Conservation (phyloP, 208 protist species). For the Leptomonas pyrrhocoris region DNA sequence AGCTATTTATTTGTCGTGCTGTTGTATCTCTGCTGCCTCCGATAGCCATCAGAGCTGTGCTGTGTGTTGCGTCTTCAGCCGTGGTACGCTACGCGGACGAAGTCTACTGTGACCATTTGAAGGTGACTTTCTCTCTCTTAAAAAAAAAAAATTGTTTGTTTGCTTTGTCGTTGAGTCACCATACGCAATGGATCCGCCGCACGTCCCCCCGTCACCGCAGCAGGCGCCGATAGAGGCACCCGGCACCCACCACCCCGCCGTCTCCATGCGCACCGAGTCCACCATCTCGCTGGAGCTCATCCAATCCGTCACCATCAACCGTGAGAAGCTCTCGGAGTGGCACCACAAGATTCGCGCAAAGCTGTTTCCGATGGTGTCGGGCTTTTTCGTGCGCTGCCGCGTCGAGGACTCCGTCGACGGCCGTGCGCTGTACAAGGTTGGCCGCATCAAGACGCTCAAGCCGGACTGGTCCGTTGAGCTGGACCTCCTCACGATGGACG, state of each 20-base stretch:
- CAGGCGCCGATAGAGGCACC: constrained; percentile 49
- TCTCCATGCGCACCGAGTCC: constrained; percentile 57
- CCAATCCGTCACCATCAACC: constrained; percentile 88
- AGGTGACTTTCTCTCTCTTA: not conserved
- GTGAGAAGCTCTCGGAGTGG: constrained; percentile 91
- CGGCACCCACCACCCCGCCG: constrained; percentile 43
- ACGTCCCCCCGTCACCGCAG: constrained; percentile 79
- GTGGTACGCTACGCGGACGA: no score
- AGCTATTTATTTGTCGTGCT: no score
- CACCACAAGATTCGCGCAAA: constrained; percentile 88
- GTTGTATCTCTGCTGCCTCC: no score
- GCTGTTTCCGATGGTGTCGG: constrained; percentile 81
- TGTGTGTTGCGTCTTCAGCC: no score
- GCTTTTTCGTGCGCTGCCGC: constrained; percentile 92
- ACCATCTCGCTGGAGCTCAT: constrained; percentile 76
- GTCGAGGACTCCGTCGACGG: constrained; percentile 89
- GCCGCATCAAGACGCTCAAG: constrained; percentile 87
- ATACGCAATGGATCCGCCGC: constrained; percentile 49
- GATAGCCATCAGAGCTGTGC: no score
- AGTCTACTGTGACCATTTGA: not conserved
- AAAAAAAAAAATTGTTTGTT: no score
- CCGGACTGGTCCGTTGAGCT: constrained; percentile 92
- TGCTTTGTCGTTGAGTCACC: not conserved
- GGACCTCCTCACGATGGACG: constrained; percentile 84
- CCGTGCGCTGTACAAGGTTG: constrained; percentile 89